Base-by-base conservation (phyloP, 495 filamentous ascomycete genomes). In the Penicillium lagena region DNA sequence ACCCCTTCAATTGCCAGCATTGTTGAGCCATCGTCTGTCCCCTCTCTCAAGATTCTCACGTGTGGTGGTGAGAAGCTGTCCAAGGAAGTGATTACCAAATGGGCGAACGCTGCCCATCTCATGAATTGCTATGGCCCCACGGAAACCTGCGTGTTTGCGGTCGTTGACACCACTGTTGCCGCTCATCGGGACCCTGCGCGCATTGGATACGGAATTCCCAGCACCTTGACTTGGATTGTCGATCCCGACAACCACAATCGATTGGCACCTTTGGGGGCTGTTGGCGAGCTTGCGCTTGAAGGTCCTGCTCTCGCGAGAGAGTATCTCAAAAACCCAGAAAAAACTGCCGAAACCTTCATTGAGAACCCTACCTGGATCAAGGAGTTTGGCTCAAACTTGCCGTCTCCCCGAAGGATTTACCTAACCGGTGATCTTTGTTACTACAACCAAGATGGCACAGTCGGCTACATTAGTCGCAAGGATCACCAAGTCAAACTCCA, bases 401-500 rank as follows among this genome's bases (percentile, higher is more conserved):
- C 63, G 0, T 60, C 49, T 7, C 60, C 63, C 7, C 50, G 61
- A 22, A 52, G 63, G 28, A 67, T 68, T 17, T 77, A 77, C 57
- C 63, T 67, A 47, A 73, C 76, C 12, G 74, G 75, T 12, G 72
- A 78, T 50, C 64, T 80, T 12, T 75, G 67, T 12, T 67, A 66
- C 31, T 81, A 80, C 55, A 72, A 72, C 41, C 55, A 65, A 3
- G 73, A 80, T 48, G 78, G 79, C 2, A 69, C 67, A 1, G 59
- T 82, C 15, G 54, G 61, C 29, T 75, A 66, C 46, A 58, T 85
- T 11, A 80, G 81, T 29, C 74, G 83, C 6, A 79, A 80, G 42
- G 83, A 86, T 42, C 71, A 78, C 39, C 81, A 85, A 51, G 78
- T 83, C 17, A 86, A 86, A 52, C 56, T 86, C 0, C 72, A 77